Conservation (phyloP, 306 rosid species). For the Bauhinia variegata region DNA sequence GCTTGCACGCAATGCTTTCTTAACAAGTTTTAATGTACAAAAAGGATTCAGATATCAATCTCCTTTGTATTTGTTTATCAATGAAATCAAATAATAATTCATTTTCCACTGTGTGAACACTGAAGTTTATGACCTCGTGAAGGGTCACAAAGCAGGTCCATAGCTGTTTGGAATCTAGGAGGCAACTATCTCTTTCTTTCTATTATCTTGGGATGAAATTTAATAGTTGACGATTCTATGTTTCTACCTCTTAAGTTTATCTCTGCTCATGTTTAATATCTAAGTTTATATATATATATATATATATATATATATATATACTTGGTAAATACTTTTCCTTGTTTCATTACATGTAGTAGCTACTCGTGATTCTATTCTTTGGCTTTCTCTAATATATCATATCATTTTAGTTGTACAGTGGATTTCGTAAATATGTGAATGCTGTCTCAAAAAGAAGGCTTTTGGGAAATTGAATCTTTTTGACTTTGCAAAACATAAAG, state of each 20-base stretch:
- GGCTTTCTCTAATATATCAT: neutral
- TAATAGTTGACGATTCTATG: constrained; percentile 10
- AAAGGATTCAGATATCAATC: no score
- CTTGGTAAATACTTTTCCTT: neutral
- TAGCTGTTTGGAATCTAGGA: constrained; percentile 13
- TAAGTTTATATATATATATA: neutral
- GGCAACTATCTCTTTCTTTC: constrained; percentile 10
- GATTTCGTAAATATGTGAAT: constrained; percentile 34
- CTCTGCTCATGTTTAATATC: neutral
- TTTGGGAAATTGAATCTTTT: constrained; percentile 71
- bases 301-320: constrained; percentile 16
- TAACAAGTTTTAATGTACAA: constrained; percentile 17
- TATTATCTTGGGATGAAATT: neutral
- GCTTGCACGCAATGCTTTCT: constrained; percentile 45
- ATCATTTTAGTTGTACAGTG: constrained; percentile 38
- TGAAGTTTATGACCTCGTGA: constrained; percentile 19
- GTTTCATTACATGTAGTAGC: constrained; percentile 7
- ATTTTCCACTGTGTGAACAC: constrained; percentile 4
- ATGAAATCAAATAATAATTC: neutral
- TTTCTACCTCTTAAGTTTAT: neutral
- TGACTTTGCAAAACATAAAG: constrained; percentile 56
- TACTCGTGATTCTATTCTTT: neutral
- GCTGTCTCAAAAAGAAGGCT: constrained; percentile 47
- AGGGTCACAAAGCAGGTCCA: neutral
- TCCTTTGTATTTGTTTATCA: neutral